These are phyloP conservation scores for Meyerozyma elateridarum DNA, from an alignment of 1,139 yeast species.

Conservation along the genomic window DNA sequence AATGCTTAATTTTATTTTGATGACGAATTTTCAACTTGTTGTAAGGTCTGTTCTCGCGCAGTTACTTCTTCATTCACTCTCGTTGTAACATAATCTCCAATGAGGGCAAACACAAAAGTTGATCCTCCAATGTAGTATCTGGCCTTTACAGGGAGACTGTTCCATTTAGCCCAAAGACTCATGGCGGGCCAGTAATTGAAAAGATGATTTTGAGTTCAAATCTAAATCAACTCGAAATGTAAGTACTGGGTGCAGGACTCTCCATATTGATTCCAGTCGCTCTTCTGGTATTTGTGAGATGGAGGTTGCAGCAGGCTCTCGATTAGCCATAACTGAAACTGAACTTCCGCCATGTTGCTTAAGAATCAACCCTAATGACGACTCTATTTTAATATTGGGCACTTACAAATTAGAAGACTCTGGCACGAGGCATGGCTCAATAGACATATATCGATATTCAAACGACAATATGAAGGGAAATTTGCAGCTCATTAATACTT, in stretches of 20 bases:
- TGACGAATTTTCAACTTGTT: conserved; percentile 18
- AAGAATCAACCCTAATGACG: conserved; percentile 49
- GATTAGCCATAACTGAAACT: conserved; percentile 32
- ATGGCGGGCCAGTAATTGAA: too few species aligned
- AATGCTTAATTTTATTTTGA: neutral
- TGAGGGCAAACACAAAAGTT: conserved; percentile 47
- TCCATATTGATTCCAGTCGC: too few species aligned
- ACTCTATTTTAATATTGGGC: conserved; percentile 55
- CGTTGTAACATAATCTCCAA: conserved; percentile 48
- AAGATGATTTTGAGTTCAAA: too few species aligned
- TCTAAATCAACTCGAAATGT: too few species aligned
- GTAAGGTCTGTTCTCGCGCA: conserved; percentile 37
- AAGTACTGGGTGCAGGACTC: too few species aligned
- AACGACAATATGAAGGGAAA: conserved; percentile 11
- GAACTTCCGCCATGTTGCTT: conserved; percentile 81
- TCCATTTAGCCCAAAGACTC: conserved; percentile 44
- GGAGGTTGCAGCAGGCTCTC: conserved; percentile 7
- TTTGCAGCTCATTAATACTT: conserved; percentile 20
- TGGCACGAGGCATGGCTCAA: conserved; percentile 63
- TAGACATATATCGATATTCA: conserved; percentile 51
- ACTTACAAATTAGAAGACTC: conserved; percentile 69
- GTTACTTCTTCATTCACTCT: conserved; percentile 42
- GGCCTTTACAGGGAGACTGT: conserved; percentile 45
- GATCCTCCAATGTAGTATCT: conserved; percentile 52
- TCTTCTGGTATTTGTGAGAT: too few species aligned